Percentiles rank a stretch among this genome's conserved stretches.
Conservation (phyloP, 768 basidiomycete genomes). For the Macrolepiota albuminosa region DNA sequence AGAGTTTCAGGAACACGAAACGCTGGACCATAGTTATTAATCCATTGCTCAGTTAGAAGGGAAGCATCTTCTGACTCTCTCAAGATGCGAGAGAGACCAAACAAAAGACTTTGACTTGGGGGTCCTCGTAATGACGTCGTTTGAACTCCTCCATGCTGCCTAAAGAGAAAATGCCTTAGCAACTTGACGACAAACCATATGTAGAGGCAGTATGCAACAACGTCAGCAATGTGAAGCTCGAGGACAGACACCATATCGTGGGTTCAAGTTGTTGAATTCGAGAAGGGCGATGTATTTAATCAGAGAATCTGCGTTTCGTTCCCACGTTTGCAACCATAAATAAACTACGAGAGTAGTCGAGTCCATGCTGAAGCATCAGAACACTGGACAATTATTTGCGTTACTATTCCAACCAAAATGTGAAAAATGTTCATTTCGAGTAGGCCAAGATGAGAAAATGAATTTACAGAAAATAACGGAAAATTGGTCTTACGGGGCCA, state of each 20-base stretch:
- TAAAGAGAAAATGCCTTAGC: not conserved
- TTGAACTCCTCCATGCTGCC: conserved; percentile 2
- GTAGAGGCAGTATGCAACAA: conserved; percentile 1
- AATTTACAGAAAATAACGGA: not conserved
- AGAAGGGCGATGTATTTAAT: not conserved
- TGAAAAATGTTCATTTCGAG: not conserved
- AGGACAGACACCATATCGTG: not conserved
- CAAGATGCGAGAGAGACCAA: conserved; percentile 31
- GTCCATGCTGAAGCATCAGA: not conserved
- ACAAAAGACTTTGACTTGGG: conserved; percentile 32
- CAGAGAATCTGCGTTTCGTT: not conserved
- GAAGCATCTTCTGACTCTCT: conserved; percentile 24
- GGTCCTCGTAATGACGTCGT: conserved; percentile 40
- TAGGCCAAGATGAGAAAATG: not conserved
- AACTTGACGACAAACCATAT: conserved; percentile 7
- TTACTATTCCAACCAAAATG: not conserved
- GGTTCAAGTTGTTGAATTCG: not conserved
- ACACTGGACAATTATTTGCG: not conserved
- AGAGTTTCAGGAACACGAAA: conserved; percentile 35
- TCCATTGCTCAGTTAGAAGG: conserved; percentile 41
- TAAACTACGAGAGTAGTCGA: not conserved
- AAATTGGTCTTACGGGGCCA: not conserved
- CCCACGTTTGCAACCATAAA: not conserved
- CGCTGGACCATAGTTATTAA: conserved; percentile 40
- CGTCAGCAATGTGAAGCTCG: conserved; percentile 5